Conservation (phyloP, 1,139 yeast species). For the Lodderomyces metapsilosis region DNA sequence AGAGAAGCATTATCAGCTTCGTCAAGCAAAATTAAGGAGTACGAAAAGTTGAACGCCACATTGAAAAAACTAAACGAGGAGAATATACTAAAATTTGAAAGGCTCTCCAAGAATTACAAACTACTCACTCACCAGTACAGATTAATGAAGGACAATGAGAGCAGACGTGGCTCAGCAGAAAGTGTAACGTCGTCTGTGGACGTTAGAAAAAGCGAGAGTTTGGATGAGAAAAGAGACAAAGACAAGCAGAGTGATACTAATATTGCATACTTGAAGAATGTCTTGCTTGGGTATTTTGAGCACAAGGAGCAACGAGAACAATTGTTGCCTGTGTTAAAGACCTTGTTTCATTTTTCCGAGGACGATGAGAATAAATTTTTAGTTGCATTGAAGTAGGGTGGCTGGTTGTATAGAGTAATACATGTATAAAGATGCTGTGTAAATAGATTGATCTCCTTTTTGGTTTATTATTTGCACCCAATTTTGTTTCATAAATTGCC, state of each 20-base stretch:
- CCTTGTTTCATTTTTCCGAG: constrained; percentile 63
- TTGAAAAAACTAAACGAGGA: constrained; percentile 71
- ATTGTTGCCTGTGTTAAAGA: constrained; percentile 80
- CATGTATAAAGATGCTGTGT: too few species aligned
- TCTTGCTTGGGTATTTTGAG: constrained; percentile 82
- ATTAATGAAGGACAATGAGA: constrained; percentile 19
- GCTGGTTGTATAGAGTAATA: not conserved
- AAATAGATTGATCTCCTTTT: too few species aligned
- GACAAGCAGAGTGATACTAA: constrained; percentile 25
- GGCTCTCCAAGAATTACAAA: constrained; percentile 67
- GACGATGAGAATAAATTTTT: constrained; percentile 73
- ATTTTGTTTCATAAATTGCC: too few species aligned
- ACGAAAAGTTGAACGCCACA: constrained; percentile 54
- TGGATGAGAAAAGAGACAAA: not conserved
- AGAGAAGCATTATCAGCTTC: constrained; percentile 52
- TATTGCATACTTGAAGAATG: constrained; percentile 82
- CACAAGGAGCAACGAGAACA: constrained; percentile 88
- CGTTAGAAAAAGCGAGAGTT: not conserved
- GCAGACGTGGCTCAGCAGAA: constrained; percentile 4
- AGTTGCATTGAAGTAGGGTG: constrained; percentile 49
- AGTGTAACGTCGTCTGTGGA: not conserved
- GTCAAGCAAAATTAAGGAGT: constrained; percentile 51
- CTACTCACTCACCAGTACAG: constrained; percentile 57
- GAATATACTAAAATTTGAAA: constrained; percentile 58
- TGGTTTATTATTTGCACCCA: too few species aligned